A percentile compares a stretch with the other conserved stretches of the same genome.
Conservation (phyloP, 805 yeast genomes). For the Kurtzmaniella fragi region DNA sequence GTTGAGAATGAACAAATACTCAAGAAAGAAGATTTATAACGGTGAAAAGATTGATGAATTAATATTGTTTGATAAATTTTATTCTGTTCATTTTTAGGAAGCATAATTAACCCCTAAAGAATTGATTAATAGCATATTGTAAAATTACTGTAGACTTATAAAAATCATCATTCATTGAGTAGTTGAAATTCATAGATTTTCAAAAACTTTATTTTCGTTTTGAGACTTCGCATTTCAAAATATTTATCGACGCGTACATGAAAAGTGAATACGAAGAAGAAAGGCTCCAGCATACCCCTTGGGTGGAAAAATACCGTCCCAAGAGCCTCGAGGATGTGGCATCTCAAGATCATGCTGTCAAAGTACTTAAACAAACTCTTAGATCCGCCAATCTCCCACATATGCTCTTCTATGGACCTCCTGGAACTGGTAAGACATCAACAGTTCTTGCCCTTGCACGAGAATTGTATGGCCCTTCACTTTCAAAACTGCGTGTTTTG, state of each 20-base stretch:
- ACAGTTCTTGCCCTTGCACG: conserved; percentile 80
- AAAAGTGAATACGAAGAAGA: conserved; percentile 29
- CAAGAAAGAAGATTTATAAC: too few relatives aligned
- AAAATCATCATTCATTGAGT: too few relatives aligned
- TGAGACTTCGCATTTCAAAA: too few relatives aligned
- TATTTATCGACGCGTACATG: too few relatives aligned
- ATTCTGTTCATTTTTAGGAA: too few relatives aligned
- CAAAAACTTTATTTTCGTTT: too few relatives aligned
- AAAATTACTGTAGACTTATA: too few relatives aligned
- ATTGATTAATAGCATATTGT: too few relatives aligned
- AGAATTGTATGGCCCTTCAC: conserved; percentile 67
- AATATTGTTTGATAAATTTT: too few relatives aligned
- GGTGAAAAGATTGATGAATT: background rate
- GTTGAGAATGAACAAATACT: too few relatives aligned
- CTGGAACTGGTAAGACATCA: conserved; percentile 91
- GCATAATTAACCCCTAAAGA: too few relatives aligned
- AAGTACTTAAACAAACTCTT: conserved; percentile 73
- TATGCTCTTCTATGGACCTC: conserved; percentile 89
- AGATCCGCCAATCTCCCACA: conserved; percentile 83
- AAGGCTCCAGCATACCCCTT: conserved; percentile 58
- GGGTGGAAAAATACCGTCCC: conserved; percentile 97
- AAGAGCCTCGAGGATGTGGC: conserved; percentile 79
- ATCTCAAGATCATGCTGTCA: conserved; percentile 87
- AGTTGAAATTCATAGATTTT: too few relatives aligned
- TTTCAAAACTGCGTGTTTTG: conserved; percentile 65